phyloP scores from a whole-genome alignment of 1,284 basidiomycete species.

The Chalciporus piperatoides region DNA sequence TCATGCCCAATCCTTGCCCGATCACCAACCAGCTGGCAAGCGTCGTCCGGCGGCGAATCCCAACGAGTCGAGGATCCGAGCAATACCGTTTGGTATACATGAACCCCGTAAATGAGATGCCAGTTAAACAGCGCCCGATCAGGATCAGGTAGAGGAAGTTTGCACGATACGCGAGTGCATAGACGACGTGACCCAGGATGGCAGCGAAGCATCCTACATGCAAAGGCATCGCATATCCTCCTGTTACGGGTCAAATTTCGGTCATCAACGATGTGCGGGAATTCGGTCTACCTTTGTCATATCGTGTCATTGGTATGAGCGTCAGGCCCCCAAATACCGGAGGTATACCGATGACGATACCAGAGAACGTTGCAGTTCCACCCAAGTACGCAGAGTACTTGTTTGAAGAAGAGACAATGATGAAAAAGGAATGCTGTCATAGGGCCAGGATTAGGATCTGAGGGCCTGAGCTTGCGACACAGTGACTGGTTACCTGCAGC shows the following conservation, averaged over 20 bases:
- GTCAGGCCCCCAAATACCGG: constrained; percentile 38
- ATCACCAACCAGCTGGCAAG: constrained; percentile 63
- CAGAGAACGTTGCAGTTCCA: constrained; percentile 63
- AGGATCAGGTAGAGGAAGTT: constrained; percentile 49
- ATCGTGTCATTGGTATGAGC: constrained; percentile 54
- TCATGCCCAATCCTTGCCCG: constrained; percentile 62
- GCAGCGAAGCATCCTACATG: constrained; percentile 42
- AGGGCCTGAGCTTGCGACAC: not conserved
- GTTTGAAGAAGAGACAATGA: constrained; percentile 63
- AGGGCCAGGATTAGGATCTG: not conserved
- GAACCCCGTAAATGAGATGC: constrained; percentile 44
- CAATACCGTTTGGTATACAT: constrained; percentile 61
- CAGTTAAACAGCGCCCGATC: constrained; percentile 44
- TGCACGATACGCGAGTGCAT: constrained; percentile 44
- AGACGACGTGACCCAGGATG: constrained; percentile 43
- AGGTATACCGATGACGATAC: constrained; percentile 64
- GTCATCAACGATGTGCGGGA: not conserved
- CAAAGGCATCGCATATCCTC: constrained; percentile 47
- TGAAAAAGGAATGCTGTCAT: constrained; percentile 59
- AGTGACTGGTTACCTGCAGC: constrained; percentile 39
- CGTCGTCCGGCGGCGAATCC: constrained; percentile 58
- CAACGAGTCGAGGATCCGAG: constrained; percentile 63
- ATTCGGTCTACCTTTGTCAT: constrained; percentile 47
- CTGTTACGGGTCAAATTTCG: constrained; percentile 30
- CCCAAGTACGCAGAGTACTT: constrained; percentile 60